Base-by-base conservation (phyloP, 345 rosid species). In the Erodium maritimum region DNA sequence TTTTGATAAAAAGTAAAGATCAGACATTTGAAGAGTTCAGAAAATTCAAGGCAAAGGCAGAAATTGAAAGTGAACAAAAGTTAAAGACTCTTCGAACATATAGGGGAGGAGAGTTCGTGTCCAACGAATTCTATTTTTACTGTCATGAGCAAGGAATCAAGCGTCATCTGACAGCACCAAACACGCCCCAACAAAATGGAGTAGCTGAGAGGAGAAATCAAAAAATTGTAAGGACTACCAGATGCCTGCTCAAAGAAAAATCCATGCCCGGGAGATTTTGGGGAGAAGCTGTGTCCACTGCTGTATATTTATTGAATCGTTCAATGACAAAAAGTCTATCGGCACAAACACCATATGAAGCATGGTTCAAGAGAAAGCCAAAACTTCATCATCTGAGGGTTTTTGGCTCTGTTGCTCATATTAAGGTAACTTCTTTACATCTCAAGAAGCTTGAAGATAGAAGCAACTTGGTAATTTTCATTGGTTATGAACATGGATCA, bases 231-330 rank as follows among this genome's bases (percentile, higher is more conserved):
- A 0, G 19, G n/a, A 59, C 4, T 6, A 0, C 19, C 0, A 59
- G 62, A 59, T n/a, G 22, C 9, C 42, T 46, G 62, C 52, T 21
- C 5, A 1, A 45, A 2, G 54, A 34, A 5, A 17, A 21, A 21
- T 4, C 12, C 17, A 13, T 45, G 20, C 29, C 12, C 5, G 21
- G 46, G 0, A 59, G 16, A 19, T 45, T 59, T 11, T 59, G 29
- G 37, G 8, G 3, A 19, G n/a, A 59, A 59, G 54, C 19, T 12
- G 0, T 59, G 20, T 21, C 42, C 13, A 59, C 20, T 0, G 0
- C 1, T 5, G 5, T 19, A 0, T 17, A 45, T 19, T 0, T 46
- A 0, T 46, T 21, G 8, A 59, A 59, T 17, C 0, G 21, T 18
- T 42, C 17, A 17, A 21, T 42, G 0, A 5, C 3, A 5, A 59